Evolutionary conservation across 2,329 filamentous ascomycete genomes (phyloP), one percentile per base, ranked within the genome.

Genomic region (Aspergillus sp.): DNA sequence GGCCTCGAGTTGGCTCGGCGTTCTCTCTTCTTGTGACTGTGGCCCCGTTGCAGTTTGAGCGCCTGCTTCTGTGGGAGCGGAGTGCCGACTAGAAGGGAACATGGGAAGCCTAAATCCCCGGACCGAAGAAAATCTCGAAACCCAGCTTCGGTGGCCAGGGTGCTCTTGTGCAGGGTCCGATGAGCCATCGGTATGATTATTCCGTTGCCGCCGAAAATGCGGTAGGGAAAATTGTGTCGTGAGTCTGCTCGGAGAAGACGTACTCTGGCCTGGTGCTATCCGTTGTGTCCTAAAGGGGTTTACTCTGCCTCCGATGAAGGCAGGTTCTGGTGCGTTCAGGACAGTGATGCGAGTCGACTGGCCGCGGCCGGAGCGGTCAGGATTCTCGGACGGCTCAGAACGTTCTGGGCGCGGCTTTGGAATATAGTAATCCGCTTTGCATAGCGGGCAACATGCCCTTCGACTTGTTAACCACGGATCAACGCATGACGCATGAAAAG

Each of bases 341-440:
- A 55, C 49, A 55, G 66, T 59, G 19, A 54, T 52, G 33, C 67
- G 61, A 40, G 43, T 64, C 32, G 62, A 50, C 41, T 50, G 52
- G 54, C 61, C 66, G 57, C 66, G 70, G 41, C 63, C 61, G 49
- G 61, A 53, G 11, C 70, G 67, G 45, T 69, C 73, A 46, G 57
- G 54, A 38, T 63, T 63, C 64, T 46, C 10, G 56, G 47, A 16
- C 22, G 56, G 47, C 43, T 67, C 70, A 41, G 60, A 52, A 47
- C 74, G 78, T 55, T 85, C 83, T 3, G 88, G 79, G 14, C 90
- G 88, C 47, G 91, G 90, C 74, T 97, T 97, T 0, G 94, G 93
- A 2, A 90, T 87, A 71, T 95, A 97, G 72, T 97, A 99, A 68
- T 99, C 94, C 38, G 93, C 90, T 76, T 99, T 99, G 79, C 94